These are phyloP conservation scores for Zoysia pacifica DNA, from an alignment of 176 grass and related monocot genomes.

Conservation along the genomic window DNA sequence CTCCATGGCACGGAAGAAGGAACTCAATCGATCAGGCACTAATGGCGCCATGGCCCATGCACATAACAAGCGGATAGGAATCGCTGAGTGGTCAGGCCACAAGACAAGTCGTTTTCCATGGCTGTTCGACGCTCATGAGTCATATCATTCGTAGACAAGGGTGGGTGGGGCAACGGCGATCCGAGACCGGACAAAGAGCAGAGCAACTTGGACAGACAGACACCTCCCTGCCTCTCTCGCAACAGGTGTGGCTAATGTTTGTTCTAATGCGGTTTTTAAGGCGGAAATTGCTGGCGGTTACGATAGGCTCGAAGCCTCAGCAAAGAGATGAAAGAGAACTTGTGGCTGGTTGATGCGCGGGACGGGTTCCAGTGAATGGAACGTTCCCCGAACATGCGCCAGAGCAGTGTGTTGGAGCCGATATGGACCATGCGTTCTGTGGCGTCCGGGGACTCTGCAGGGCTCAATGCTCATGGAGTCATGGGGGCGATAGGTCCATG, in stretches of 20 bases:
- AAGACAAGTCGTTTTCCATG: too few species aligned
- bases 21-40: background rate
- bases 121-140: too few species aligned
- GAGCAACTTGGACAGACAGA: constrained; percentile 26
- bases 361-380: background rate
- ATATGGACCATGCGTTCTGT: too few species aligned
- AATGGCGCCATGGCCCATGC: background rate
- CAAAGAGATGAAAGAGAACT: background rate
- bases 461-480: too few species aligned
- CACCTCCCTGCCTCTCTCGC: background rate
- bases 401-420: too few species aligned
- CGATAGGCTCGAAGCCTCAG: background rate
- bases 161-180: too few species aligned
- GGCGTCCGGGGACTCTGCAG: too few species aligned
- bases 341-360: constrained; percentile 19
- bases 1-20: constrained; percentile 32
- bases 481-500: too few species aligned
- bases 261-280: background rate
- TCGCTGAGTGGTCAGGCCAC: background rate
- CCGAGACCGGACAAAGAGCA: background rate
- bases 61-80: constrained; percentile 31
- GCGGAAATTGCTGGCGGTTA: background rate
- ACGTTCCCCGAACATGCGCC: too few species aligned
- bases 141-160: too few species aligned
- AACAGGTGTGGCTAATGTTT: background rate